These are phyloP conservation scores for Microascus cirrosus DNA, from an alignment of 2,329 filamentous ascomycete species.

Conservation along the genomic window DNA sequence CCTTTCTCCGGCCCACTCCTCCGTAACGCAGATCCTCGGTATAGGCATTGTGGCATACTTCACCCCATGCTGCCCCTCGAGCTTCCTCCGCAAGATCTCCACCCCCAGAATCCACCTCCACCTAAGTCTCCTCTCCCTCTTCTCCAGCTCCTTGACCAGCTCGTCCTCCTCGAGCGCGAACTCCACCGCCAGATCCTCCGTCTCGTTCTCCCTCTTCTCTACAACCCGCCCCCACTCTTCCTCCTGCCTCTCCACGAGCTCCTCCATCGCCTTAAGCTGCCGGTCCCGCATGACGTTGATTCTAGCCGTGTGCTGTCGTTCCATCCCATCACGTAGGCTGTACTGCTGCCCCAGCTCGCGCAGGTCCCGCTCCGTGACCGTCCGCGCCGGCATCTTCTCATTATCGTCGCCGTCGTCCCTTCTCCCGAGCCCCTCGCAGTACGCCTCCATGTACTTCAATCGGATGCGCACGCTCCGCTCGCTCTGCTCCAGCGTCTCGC, in stretches of 20 bases:
- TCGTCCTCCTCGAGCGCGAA: constrained; percentile 38
- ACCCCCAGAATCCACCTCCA: constrained; percentile 41
- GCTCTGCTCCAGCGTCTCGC: constrained; percentile 40
- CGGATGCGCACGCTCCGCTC: constrained; percentile 45
- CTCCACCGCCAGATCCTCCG: constrained; percentile 32
- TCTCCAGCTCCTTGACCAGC: constrained; percentile 30
- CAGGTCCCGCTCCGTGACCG: constrained; percentile 48
- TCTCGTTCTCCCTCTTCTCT: constrained; percentile 32
- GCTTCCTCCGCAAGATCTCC: constrained; percentile 40
- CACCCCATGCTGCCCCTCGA: constrained; percentile 31
- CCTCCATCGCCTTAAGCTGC: constrained; percentile 50
- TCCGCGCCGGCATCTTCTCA: constrained; percentile 32
- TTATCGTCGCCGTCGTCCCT: constrained; percentile 9
- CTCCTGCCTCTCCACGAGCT: constrained; percentile 43
- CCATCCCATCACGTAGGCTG: constrained; percentile 46
- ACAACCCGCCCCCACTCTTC: constrained; percentile 34
- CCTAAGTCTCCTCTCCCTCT: constrained; percentile 30
- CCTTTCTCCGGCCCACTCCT: background rate
- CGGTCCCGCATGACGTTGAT: constrained; percentile 57
- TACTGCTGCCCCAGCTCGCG: constrained; percentile 51
- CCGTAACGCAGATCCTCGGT: background rate
- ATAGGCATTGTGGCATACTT: constrained; percentile 22
- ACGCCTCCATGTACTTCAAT: constrained; percentile 56
- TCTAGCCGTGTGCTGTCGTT: constrained; percentile 44
- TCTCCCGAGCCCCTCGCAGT: constrained; percentile 42